Conservation (phyloP, 2,329 filamentous ascomycete species). For the Penicillium freii region DNA sequence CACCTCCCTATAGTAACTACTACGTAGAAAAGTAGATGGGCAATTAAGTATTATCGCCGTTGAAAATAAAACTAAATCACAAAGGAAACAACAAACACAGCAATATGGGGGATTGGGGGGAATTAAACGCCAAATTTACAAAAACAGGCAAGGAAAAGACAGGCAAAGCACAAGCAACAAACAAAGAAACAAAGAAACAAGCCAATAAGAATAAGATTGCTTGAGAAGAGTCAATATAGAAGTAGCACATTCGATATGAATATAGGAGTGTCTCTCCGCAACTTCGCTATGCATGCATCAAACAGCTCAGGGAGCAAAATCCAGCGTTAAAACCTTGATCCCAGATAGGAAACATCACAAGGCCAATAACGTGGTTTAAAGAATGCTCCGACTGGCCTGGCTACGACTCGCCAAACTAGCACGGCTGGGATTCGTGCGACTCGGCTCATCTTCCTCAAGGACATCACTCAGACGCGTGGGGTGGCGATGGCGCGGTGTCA, state of each 20-base stretch:
- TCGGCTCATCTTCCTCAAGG: conserved; percentile 78
- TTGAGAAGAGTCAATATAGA: neutral
- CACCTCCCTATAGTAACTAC: neutral
- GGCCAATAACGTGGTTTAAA: neutral
- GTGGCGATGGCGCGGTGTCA: conserved; percentile 74
- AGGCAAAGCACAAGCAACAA: too few species aligned
- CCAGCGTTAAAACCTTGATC: neutral
- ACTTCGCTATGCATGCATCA: neutral
- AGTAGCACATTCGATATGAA: neutral
- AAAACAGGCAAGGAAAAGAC: neutral
- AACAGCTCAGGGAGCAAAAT: neutral
- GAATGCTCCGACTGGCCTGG: conserved; percentile 9
- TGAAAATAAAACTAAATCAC: neutral
- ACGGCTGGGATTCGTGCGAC: conserved; percentile 64
- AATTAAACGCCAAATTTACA: conserved; percentile 5
- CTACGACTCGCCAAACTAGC: conserved; percentile 52
- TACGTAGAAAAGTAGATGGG: neutral
- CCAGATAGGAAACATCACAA: neutral
- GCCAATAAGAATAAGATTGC: neutral
- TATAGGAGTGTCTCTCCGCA: neutral
- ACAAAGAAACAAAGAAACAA: too few species aligned
- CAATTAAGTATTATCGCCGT: neutral
- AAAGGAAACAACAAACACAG: neutral
- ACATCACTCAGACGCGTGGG: conserved; percentile 87
- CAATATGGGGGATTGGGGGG: conserved; percentile 1